These are phyloP conservation scores for Euphorbia celastroides DNA, from an alignment of 441 rosid genomes.

Conservation along the genomic window DNA sequence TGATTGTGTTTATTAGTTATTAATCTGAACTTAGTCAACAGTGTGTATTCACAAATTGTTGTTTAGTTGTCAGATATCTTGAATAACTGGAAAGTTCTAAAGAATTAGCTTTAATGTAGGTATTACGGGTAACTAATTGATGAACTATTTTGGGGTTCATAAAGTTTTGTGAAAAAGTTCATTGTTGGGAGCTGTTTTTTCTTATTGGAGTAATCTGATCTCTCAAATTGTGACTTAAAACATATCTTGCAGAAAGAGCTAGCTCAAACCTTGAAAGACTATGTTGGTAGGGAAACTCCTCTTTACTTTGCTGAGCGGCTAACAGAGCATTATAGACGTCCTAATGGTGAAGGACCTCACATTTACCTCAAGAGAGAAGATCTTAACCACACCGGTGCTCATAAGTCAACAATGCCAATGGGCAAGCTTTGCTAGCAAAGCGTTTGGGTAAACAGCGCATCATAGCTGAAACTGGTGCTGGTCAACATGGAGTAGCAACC, in stretches of 20 bases:
- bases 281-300: slow-evolving; percentile 90
- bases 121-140: too few species aligned
- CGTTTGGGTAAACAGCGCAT: slow-evolving; percentile 72
- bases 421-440: slow-evolving; percentile 87
- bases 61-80: too few species aligned
- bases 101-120: too few species aligned
- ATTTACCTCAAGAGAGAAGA: slow-evolving; percentile 93
- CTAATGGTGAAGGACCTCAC: slow-evolving; percentile 73
- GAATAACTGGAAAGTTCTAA: too few species aligned
- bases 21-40: too few species aligned
- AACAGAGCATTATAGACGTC: slow-evolving; percentile 63
- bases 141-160: too few species aligned
- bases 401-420: slow-evolving; percentile 89
- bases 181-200: neutral
- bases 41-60: too few species aligned
- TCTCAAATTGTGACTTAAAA: slow-evolving; percentile 6
- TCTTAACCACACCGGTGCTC: slow-evolving; percentile 91
- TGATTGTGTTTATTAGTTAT: too few species aligned
- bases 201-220: neutral
- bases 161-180: neutral
- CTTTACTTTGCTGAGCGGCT: slow-evolving; percentile 90
- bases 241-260: slow-evolving; percentile 54
- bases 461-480: slow-evolving; percentile 95
- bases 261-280: slow-evolving; percentile 68
- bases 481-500: slow-evolving; percentile 96